Evolutionary conservation across 192 early-diverging fungal genomes (phyloP), one percentile per base, ranked within the genome.

Genomic region (Gigaspora rosea): DNA sequence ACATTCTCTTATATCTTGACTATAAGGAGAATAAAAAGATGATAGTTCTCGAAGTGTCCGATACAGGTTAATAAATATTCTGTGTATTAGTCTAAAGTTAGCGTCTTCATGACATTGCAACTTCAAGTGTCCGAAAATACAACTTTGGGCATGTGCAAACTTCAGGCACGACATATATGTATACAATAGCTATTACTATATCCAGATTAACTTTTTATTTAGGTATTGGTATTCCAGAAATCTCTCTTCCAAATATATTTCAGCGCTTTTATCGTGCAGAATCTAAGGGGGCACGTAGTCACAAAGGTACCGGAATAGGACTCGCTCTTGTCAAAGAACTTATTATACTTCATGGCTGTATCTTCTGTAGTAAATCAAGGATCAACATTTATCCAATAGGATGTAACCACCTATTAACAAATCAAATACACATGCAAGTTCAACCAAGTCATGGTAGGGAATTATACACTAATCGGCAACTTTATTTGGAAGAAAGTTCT

Each of bases 271-370:
- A 91, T 74, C 83, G 87, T 11, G 82, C 88, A 15, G 86, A 90
- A 56, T 83, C 80, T 56, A 77, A 77, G 10, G 82, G 83, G 54
- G 83, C 87, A 6, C 80, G 90, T 18, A 85, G 82, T n/a, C 83
- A 87, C 52, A 87, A 88, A 79, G 90, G 90, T 9, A 87, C 83
- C 5, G 90, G 90, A 7, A 91, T 91, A 46, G 90, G 90, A 3
- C 71, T 91, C 9, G 80, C 87, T 1, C 70, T 91, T 1, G 71
- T 72, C 4, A 57, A 72, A 57, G 71, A 72, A 57, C 65, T 91
- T 10, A 82, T 86, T 3, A 84, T 82, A 36, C 72, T 86, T 1
- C 88, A 88, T 77, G 85, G 85, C 66, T 1, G 79, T 90, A 0
- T 47, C 64, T 0, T 87, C 85, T 12, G 78, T 51, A 3, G 49